Percentiles rank a stretch among this genome's conserved stretches.
These are phyloP conservation scores for Globisporangium emineosum DNA, from an alignment of 352 stramenopile species.

Conservation along the genomic window DNA sequence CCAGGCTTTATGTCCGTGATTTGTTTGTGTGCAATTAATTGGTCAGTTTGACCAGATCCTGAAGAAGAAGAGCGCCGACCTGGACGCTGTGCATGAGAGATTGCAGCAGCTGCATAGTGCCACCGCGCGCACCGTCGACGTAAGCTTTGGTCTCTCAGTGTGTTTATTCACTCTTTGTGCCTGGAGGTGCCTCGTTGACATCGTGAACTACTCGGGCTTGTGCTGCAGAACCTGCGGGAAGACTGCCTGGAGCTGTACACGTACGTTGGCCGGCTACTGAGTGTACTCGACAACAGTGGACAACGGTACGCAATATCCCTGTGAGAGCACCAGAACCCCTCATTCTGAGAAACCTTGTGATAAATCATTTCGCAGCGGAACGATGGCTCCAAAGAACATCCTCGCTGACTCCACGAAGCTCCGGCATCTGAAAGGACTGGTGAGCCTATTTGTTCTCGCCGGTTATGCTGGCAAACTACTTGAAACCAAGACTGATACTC, in stretches of 20 bases:
- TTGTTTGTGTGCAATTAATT: neutral
- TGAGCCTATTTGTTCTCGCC: slow-evolving; percentile 20
- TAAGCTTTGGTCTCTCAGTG: slow-evolving; percentile 13
- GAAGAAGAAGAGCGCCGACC: slow-evolving; percentile 45
- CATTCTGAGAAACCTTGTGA: neutral
- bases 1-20: neutral
- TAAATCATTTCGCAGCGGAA: slow-evolving; percentile 2
- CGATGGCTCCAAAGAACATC: slow-evolving; percentile 61
- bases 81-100: slow-evolving; percentile 29
- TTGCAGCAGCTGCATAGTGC: slow-evolving; percentile 35
- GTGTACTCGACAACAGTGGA: slow-evolving; percentile 14
- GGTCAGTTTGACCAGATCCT: slow-evolving; percentile 67
- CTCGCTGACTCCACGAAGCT: slow-evolving; percentile 65
- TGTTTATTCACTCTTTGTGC: neutral
- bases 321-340: neutral
- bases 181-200: neutral
- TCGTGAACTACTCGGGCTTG: neutral
- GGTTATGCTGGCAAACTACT: neutral
- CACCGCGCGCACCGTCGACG: slow-evolving; percentile 43
- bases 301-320: slow-evolving; percentile 18
- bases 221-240: slow-evolving; percentile 51
- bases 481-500: neutral
- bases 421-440: slow-evolving; percentile 66
- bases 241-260: slow-evolving; percentile 73
- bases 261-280: slow-evolving; percentile 45